A percentile compares a stretch with the other conserved stretches of the same genome.
Evolutionary conservation across 352 stramenopile genomes (phyloP).

Genomic region (Phytophthora pluvialis): DNA sequence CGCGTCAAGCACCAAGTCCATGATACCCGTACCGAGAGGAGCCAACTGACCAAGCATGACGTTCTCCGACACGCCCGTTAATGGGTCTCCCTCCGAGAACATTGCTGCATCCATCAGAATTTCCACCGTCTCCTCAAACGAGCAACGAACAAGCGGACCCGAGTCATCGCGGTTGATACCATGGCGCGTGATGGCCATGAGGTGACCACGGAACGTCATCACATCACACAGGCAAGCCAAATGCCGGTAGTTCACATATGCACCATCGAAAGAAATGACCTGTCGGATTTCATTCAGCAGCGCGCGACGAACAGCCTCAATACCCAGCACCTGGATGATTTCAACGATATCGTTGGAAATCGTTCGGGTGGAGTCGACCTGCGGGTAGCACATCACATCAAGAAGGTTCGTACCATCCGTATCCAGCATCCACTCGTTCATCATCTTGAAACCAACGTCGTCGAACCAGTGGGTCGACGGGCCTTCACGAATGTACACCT

Average conservation of each 20-base stretch:
- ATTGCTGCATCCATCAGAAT: slow-evolving; percentile 99
- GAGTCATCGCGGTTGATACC: slow-evolving; percentile 99
- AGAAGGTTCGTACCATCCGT: slow-evolving; percentile 99
- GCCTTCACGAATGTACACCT: slow-evolving; percentile 97
- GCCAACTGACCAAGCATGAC: slow-evolving; percentile 98
- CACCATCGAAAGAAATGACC: slow-evolving; percentile 99
- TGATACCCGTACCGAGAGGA: slow-evolving; percentile 96
- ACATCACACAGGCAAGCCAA: slow-evolving; percentile 98
- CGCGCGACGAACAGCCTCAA: slow-evolving; percentile 89
- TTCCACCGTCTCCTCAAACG: slow-evolving; percentile 99
- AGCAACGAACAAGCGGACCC: slow-evolving; percentile 97
- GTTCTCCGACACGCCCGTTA: slow-evolving; percentile 99
- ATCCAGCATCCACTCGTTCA: slow-evolving; percentile 98
- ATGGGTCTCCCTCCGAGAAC: slow-evolving; percentile 97
- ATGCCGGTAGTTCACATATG: slow-evolving; percentile 99
- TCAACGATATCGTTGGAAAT: slow-evolving; percentile 99
- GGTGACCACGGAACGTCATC: slow-evolving; percentile 98
- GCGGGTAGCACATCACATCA: slow-evolving; percentile 96
- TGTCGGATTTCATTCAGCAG: slow-evolving; percentile 97
- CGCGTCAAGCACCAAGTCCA: slow-evolving; percentile 98
- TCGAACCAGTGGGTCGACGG: slow-evolving; percentile 96
- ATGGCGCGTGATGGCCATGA: slow-evolving; percentile 98
- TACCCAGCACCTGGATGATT: slow-evolving; percentile 97
- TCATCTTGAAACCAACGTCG: slow-evolving; percentile 94
- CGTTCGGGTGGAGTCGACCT: slow-evolving; percentile 97